A percentile compares a stretch with the other conserved stretches of the same genome.
Evolutionary conservation across 164 flowering plant genomes (phyloP).

Genomic region (Cinnamomum chago): DNA sequence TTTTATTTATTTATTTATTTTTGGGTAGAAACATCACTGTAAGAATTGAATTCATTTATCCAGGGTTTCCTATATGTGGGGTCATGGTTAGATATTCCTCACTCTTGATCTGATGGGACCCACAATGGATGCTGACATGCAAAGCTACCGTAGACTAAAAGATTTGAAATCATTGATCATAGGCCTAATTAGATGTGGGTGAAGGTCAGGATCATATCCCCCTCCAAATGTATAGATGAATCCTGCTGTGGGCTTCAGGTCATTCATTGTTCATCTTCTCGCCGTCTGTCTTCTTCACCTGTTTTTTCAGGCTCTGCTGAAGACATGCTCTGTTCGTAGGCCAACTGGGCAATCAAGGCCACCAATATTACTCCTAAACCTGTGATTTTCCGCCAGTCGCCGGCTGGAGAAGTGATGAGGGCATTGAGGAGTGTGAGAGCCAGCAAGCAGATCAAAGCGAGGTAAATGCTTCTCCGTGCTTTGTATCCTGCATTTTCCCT

Average conservation of each 20-base stretch:
- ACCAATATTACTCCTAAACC: constrained; percentile 56
- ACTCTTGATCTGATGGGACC: neutral
- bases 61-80: neutral
- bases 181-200: neutral
- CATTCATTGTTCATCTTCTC: constrained; percentile 5
- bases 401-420: constrained; percentile 38
- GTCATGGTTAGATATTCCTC: neutral
- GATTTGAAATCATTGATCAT: neutral
- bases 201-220: neutral
- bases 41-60: neutral
- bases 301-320: constrained; percentile 34
- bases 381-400: constrained; percentile 52
- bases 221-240: neutral
- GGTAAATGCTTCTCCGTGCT: constrained; percentile 63
- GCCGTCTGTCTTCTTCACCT: constrained; percentile 21
- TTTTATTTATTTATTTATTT: neutral
- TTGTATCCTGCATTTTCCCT: constrained; percentile 52
- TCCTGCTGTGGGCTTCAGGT: neutral
- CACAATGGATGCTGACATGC: neutral
- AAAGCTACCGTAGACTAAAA: too few relatives aligned
- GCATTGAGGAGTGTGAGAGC: constrained; percentile 41
- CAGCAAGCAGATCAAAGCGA: constrained; percentile 51
- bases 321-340: constrained; percentile 57
- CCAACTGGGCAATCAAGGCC: constrained; percentile 55
- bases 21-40: neutral